Conservation (phyloP, 345 rosid species). For the Pistacia integerrima region DNA sequence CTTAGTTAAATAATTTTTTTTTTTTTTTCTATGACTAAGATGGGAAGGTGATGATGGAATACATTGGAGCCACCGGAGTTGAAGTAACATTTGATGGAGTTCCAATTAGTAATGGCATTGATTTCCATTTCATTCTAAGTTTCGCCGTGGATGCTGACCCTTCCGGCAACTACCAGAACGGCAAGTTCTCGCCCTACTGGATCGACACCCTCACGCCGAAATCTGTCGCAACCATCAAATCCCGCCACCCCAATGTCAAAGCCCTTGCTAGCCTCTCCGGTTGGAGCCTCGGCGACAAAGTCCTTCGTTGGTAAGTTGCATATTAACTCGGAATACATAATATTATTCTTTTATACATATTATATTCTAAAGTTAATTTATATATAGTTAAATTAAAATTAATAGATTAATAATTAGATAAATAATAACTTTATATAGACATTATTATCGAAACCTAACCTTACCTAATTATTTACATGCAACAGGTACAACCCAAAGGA, state of each 20-base stretch:
- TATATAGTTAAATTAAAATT: too few species aligned
- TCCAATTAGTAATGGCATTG: slow-evolving; percentile 37
- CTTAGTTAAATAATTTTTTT: too few species aligned
- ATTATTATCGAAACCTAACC: too few species aligned
- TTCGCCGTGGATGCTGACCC: slow-evolving; percentile 55
- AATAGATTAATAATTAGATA: too few species aligned
- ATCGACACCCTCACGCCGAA: slow-evolving; percentile 33
- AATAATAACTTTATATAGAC: too few species aligned
- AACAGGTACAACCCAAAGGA: slow-evolving; percentile 36
- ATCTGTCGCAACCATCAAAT: slow-evolving; percentile 34
- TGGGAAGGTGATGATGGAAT: slow-evolving; percentile 69
- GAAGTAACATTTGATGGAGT: slow-evolving; percentile 37
- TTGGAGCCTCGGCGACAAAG: slow-evolving; percentile 47
- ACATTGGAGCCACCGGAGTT: slow-evolving; percentile 53
- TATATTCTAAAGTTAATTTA: too few species aligned
- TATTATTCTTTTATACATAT: too few species aligned
- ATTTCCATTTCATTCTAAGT: slow-evolving; percentile 53
- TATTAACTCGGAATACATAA: too few species aligned
- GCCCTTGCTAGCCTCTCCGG: slow-evolving; percentile 55
- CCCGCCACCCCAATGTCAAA: slow-evolving; percentile 40
- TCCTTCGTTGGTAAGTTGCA: slow-evolving; percentile 34
- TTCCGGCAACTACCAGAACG: slow-evolving; percentile 44
- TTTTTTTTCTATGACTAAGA: slow-evolving; percentile 15
- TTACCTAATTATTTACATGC: too few species aligned
- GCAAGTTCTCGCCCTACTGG: slow-evolving; percentile 50